Conservation (phyloP, 83 land plant genomes). For the Isoetes engelmannii region DNA sequence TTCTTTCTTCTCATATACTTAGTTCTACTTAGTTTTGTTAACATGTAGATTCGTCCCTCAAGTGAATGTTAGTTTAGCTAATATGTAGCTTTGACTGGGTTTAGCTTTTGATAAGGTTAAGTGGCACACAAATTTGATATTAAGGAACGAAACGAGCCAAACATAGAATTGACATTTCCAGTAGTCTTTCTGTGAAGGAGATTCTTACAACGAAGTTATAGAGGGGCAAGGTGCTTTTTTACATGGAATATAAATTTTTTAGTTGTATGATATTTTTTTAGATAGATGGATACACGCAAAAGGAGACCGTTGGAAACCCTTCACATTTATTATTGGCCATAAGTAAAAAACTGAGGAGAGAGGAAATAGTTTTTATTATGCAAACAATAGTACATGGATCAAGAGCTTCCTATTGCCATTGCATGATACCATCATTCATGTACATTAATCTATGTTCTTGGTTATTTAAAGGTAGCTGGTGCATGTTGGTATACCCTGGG, state of each 20-base stretch:
- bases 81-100: neutral
- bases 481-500: constrained; percentile 23
- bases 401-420: neutral
- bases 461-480: constrained; percentile 20
- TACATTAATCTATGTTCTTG: neutral
- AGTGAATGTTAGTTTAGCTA: neutral
- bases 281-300: too few species aligned
- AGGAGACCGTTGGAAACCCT: neutral
- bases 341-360: neutral
- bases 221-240: too few species aligned
- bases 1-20: neutral
- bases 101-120: neutral
- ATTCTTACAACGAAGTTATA: too few species aligned
- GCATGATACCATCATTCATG: neutral
- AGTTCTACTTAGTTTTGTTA: neutral
- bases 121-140: too few species aligned
- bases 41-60: neutral
- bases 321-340: neutral
- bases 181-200: too few species aligned
- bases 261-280: too few species aligned
- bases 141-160: too few species aligned
- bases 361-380: neutral
- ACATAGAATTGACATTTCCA: too few species aligned
- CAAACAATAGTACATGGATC: neutral
- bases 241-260: too few species aligned